Base-by-base conservation (phyloP, 2,329 filamentous ascomycete genomes). In the Phaeosphaeriaceae sp. region DNA sequence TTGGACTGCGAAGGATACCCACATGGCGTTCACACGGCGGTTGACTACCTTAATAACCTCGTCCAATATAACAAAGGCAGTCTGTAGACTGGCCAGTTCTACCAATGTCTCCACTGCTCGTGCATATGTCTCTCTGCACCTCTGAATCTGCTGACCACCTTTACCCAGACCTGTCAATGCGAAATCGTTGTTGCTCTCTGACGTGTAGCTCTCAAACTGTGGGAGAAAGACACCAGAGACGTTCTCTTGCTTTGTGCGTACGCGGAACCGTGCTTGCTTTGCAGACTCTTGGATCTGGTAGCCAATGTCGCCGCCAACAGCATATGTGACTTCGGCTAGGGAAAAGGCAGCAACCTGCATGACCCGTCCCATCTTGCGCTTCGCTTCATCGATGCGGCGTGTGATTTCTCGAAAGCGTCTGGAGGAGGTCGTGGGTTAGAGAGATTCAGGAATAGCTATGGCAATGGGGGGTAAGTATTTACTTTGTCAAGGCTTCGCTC, bases 11-110 rank as follows among this genome's bases (percentile, higher is more conserved):
- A 20, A 20, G 43, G 39, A 54, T 54, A 79, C 84, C 74, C 78
- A 91, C 87, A 97, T 97, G 48, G 93, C 93, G 71, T 97, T 97
- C 15, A 97, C 93, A 90, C 94, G 88, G 69, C 94, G 86, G 74
- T 99, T 99, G 46, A 99, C 94, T 20, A 97, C 92, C 79, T 99
- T 99, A 79, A 99, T 99, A 48, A 99, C 94, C 76, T 99, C 94
- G 72, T 99, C 94, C 52, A 99, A 76, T 59, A 97, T 97, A 39
- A 99, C 91, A 73, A 99, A 99, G 5, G 94, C 94, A 58, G 94
- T 99, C 84, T 97, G 93, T 66, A 97, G 79, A 79, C 92, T 96
- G 15, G 93, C 93, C 58, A 97, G 81, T 77, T 97, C 93, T 1
- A 97, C 93, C 57, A 99, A 78, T 12, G 94, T 96, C 78, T 99